Evolutionary conservation across 345 rosid genomes (phyloP).

Genomic region (Pelargonium nanum): DNA sequence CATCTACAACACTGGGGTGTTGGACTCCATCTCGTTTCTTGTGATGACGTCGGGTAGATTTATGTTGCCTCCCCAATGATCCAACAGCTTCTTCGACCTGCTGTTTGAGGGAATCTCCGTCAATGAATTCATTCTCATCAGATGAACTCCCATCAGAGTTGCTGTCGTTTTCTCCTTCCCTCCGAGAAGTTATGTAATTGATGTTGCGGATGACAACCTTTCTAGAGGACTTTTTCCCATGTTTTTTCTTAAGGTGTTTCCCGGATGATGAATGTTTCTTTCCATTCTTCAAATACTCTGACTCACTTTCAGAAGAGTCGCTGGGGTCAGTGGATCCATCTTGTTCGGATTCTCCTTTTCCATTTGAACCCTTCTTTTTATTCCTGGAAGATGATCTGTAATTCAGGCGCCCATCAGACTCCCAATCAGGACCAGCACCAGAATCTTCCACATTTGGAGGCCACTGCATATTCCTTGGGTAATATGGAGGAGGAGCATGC

Average conservation of each 20-base stretch:
- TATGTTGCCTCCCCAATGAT: constrained; percentile 54
- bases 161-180: constrained; percentile 49
- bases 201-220: constrained; percentile 91
- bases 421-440: constrained; percentile 24
- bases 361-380: constrained; percentile 39
- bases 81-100: constrained; percentile 84
- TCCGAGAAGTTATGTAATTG: constrained; percentile 80
- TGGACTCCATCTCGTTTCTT: constrained; percentile 38
- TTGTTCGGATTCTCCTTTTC: constrained; percentile 32
- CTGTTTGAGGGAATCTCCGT: constrained; percentile 61
- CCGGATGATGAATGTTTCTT: constrained; percentile 16
- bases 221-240: constrained; percentile 66
- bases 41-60: constrained; percentile 38
- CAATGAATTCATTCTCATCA: constrained; percentile 52
- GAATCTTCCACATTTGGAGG: constrained; percentile 56
- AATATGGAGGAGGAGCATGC: constrained; percentile 64
- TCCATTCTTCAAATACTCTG: constrained; percentile 21
- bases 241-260: constrained; percentile 35
- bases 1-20: too few species aligned
- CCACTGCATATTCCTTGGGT: constrained; percentile 70
- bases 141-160: constrained; percentile 42
- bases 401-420: constrained; percentile 29
- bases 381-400: constrained; percentile 48
- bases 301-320: constrained; percentile 38
- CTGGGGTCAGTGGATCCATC: constrained; percentile 45